phyloP scores from a whole-genome alignment of 441 rosid genomes.

The Pelargonium hybrid region DNA sequence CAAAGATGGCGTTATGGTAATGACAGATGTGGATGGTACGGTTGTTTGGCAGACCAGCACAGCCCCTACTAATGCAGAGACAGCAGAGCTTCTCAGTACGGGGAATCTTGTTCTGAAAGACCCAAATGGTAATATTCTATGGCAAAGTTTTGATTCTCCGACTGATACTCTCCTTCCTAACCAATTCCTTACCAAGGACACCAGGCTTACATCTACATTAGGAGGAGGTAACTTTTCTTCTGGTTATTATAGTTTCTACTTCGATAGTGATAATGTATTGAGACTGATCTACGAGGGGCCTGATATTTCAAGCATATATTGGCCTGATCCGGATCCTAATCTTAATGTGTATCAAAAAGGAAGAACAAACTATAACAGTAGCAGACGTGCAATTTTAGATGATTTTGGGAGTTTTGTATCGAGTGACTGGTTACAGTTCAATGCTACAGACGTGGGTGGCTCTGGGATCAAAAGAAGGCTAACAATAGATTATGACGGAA shows the following conservation, averaged over 20 bases:
- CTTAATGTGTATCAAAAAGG: background rate
- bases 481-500: too few relatives aligned
- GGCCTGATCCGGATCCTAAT: slow-evolving; percentile 33
- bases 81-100: slow-evolving; percentile 15
- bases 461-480: too few relatives aligned
- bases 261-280: slow-evolving; percentile 26
- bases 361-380: slow-evolving; percentile 30
- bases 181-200: slow-evolving; percentile 25
- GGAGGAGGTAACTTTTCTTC: slow-evolving; percentile 22
- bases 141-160: slow-evolving; percentile 16
- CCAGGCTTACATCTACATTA: slow-evolving; percentile 23
- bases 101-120: slow-evolving; percentile 11
- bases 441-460: slow-evolving; percentile 21
- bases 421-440: slow-evolving; percentile 29
- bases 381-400: slow-evolving; percentile 30
- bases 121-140: too few relatives aligned
- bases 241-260: slow-evolving; percentile 20
- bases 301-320: slow-evolving; percentile 34
- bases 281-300: slow-evolving; percentile 34
- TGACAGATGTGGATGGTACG: too few relatives aligned
- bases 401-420: slow-evolving; percentile 27
- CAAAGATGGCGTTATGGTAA: too few relatives aligned
- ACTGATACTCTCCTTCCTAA: slow-evolving; percentile 40
- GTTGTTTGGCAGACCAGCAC: slow-evolving; percentile 10
- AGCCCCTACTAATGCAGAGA: background rate